Evolutionary conservation across 306 rosid species (phyloP), one percentile per base, ranked within the genome.

Genomic region (Prosopis cineraria): DNA sequence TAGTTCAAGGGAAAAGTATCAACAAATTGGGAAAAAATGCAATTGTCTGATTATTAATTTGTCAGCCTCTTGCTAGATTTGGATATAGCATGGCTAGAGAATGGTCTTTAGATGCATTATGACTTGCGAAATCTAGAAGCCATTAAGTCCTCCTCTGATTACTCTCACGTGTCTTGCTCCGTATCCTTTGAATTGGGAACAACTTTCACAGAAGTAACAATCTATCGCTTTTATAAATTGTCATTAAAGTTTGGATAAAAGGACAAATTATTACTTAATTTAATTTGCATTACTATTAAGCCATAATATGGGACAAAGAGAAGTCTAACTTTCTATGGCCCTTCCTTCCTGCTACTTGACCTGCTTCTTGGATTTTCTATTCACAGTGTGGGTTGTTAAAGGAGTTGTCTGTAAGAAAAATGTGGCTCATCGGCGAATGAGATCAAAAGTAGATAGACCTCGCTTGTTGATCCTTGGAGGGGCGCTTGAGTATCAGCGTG

Each of bases 401-500:
- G 95, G 95, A 82, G 87, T 90, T 47, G 90, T 90, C 65, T 90
- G 88, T 79, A 88, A 88, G 87, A 90, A 88, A 87, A 90, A 88
- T 63, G 90, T 90, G 52, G 72, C 72, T 67, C 72, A 67, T 67
- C 52, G 52, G 72, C 72, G 72, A 67, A 67, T 67, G 72, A 69
- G 78, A 13, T 80, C 89, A 62, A 87, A 79, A 77, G 70, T 81
- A 58, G 79, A 84, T 62, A 90, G 75, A 68, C 83, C 95, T 43
- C 91, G 89, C 37, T 24, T 90, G 41, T 78, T 90, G 79, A 80
- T 90, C 70, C 92, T 90, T 77, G 88, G 89, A 63, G 95, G 92
- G 40, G 95, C 95, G 79, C 90, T 90, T 60, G 95, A 90, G 83
- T 90, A 90, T 87, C 94, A 90, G 85, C 84, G 90, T 41, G 89